Conservation (phyloP, 2,329 filamentous ascomycete genomes). For the Fusarium buharicum region DNA sequence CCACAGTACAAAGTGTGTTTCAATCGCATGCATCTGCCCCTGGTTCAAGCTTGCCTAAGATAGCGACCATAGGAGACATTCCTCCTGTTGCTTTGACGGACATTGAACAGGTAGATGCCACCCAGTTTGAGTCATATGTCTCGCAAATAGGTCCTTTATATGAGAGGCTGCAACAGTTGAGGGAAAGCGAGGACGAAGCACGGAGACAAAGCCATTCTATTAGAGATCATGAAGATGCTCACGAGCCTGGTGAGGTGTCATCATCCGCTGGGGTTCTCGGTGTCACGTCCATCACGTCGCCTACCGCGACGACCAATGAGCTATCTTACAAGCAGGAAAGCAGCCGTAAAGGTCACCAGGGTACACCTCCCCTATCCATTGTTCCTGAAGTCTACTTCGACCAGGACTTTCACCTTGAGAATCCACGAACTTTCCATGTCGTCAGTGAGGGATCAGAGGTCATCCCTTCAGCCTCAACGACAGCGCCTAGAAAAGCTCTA, state of each 20-base stretch:
- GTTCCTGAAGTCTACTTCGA: constrained; percentile 95
- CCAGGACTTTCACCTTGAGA: constrained; percentile 92
- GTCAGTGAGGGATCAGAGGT: constrained; percentile 95
- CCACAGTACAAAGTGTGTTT: constrained; percentile 86
- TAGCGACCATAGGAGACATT: constrained; percentile 89
- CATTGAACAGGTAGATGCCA: constrained; percentile 79
- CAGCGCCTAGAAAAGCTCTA: constrained; percentile 78
- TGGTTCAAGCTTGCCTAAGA: constrained; percentile 67
- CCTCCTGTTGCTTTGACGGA: constrained; percentile 91
- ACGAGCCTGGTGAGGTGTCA: too few relatives aligned
- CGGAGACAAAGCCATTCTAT: too few relatives aligned
- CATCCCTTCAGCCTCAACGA: constrained; percentile 59
- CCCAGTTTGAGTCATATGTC: constrained; percentile 85
- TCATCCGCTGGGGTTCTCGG: too few relatives aligned
- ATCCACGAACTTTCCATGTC: constrained; percentile 93
- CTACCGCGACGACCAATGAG: constrained; percentile 51
- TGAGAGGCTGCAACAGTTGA: constrained; percentile 84
- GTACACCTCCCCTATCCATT: constrained; percentile 85
- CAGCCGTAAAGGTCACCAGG: constrained; percentile 70
- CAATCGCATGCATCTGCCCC: constrained; percentile 79
- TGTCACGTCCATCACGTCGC: constrained; percentile 47
- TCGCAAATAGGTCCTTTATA: constrained; percentile 86
- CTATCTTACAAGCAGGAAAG: too few relatives aligned
- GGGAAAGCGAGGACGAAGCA: constrained; percentile 75
- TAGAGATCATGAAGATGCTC: too few relatives aligned